These are phyloP conservation scores for Xylaria bambusicola DNA, from an alignment of 495 filamentous ascomycete genomes.

Conservation along the genomic window DNA sequence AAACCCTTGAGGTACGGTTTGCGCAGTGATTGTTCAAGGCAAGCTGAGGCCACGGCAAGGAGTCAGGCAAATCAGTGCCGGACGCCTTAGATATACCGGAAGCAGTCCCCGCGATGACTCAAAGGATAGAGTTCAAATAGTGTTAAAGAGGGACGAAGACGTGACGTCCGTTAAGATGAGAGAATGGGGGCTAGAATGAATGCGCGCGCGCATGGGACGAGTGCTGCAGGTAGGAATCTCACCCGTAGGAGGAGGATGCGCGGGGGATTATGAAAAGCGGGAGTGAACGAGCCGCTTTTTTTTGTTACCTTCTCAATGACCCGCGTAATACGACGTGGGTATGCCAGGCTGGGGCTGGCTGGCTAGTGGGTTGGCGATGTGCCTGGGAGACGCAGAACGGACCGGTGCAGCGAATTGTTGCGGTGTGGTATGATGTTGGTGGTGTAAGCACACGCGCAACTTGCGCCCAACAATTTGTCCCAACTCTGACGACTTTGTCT, in stretches of 20 bases:
- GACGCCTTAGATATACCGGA: background rate
- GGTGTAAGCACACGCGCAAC: conserved; percentile 21
- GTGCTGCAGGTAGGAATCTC: conserved; percentile 19
- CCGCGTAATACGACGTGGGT: conserved; percentile 38
- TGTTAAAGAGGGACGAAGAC: conserved; percentile 4
- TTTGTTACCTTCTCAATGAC: conserved; percentile 26
- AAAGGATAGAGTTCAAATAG: background rate
- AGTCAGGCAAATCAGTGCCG: conserved; percentile 2
- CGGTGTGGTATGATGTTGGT: conserved; percentile 21
- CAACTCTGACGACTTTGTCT: conserved; percentile 16
- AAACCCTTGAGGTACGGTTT: conserved; percentile 15
- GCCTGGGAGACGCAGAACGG: conserved; percentile 23
- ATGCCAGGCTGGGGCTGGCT: conserved; percentile 28
- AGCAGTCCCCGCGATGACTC: background rate
- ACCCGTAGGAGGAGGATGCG: conserved; percentile 29
- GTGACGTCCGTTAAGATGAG: conserved; percentile 12
- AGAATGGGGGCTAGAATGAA: conserved; percentile 17
- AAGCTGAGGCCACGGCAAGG: background rate
- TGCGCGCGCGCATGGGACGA: conserved; percentile 28
- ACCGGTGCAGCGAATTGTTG: conserved; percentile 32
- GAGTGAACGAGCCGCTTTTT: conserved; percentile 33
- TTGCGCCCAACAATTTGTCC: conserved; percentile 20
- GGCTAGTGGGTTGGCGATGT: conserved; percentile 22
- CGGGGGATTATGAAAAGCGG: conserved; percentile 35
- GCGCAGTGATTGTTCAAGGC: background rate